Percentiles rank a stretch among this genome's conserved stretches.
These are phyloP conservation scores for Cladorrhinum sp. DNA, from an alignment of 2,329 filamentous ascomycete genomes.

Conservation along the genomic window DNA sequence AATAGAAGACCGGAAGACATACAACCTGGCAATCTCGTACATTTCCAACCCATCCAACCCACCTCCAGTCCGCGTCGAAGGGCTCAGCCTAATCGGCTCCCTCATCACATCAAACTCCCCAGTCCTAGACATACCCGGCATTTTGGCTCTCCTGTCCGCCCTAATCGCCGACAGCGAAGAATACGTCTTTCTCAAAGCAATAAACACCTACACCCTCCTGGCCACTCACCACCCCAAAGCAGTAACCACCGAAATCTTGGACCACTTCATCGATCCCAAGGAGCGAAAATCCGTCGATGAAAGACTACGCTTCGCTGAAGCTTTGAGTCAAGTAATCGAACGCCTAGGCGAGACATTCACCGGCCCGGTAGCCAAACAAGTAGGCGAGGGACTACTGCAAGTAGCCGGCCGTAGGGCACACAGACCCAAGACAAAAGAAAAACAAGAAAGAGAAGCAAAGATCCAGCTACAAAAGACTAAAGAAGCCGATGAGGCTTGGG, in stretches of 20 bases:
- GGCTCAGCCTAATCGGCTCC: slow-evolving; percentile 56
- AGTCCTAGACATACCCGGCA: slow-evolving; percentile 63
- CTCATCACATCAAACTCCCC: slow-evolving; percentile 56
- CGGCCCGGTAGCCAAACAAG: slow-evolving; percentile 49
- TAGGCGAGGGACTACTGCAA: slow-evolving; percentile 58
- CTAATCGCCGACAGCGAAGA: slow-evolving; percentile 66
- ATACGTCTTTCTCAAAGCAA: slow-evolving; percentile 67
- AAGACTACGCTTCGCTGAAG: slow-evolving; percentile 67
- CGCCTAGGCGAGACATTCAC: slow-evolving; percentile 55
- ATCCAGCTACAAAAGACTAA: slow-evolving; percentile 47
- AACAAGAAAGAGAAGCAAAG: slow-evolving; percentile 51
- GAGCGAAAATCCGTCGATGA: slow-evolving; percentile 60
- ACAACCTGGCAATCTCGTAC: slow-evolving; percentile 62
- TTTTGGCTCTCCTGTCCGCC: slow-evolving; percentile 61
- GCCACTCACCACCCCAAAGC: slow-evolving; percentile 60
- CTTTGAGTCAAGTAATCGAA: slow-evolving; percentile 62
- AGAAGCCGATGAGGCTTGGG: slow-evolving; percentile 54
- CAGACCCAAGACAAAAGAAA: slow-evolving; percentile 56
- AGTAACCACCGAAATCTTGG: slow-evolving; percentile 60
- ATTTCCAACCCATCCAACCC: slow-evolving; percentile 60
- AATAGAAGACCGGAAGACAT: slow-evolving; percentile 59
- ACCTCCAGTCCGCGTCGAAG: slow-evolving; percentile 64
- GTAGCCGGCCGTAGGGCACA: slow-evolving; percentile 62
- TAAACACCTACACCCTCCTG: slow-evolving; percentile 62
- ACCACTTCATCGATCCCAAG: slow-evolving; percentile 63